Percentiles rank a stretch among this genome's conserved stretches.
These are phyloP conservation scores for Tulasnella sp. DNA, from an alignment of 768 basidiomycete genomes.

Conservation along the genomic window DNA sequence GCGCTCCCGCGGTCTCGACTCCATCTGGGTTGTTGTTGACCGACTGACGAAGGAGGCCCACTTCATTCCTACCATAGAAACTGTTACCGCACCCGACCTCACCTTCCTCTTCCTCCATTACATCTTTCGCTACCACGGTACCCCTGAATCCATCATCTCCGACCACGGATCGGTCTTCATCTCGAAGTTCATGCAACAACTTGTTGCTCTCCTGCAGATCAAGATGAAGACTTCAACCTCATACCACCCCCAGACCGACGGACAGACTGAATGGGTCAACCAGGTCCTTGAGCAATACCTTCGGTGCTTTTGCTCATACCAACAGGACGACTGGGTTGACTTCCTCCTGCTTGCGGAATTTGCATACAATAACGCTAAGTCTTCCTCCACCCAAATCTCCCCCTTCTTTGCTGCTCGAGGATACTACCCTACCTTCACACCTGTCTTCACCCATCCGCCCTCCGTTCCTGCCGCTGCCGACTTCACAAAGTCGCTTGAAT, in stretches of 20 bases:
- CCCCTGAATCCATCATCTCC: slow-evolving; percentile 9
- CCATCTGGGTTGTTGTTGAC: slow-evolving; percentile 17
- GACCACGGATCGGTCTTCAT: slow-evolving; percentile 11
- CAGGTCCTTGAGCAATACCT: slow-evolving; percentile 25
- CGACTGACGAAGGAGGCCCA: slow-evolving; percentile 15
- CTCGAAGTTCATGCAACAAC: slow-evolving; percentile 11
- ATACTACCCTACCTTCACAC: slow-evolving; percentile 7
- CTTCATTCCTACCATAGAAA: slow-evolving; percentile 26
- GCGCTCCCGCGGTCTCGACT: not conserved
- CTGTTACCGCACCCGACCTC: slow-evolving; percentile 26
- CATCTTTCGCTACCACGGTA: slow-evolving; percentile 23
- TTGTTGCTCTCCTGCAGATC: not conserved
- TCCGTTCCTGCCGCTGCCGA: slow-evolving; percentile 28
- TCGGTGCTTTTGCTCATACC: slow-evolving; percentile 20
- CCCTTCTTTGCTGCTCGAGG: slow-evolving; percentile 21
- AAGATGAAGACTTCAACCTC: not conserved
- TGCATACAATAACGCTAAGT: slow-evolving; percentile 23
- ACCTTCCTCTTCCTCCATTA: slow-evolving; percentile 31
- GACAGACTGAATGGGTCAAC: slow-evolving; percentile 26
- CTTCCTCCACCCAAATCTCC: slow-evolving; percentile 17
- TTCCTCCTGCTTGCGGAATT: slow-evolving; percentile 23
- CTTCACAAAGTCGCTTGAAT: slow-evolving; percentile 23
- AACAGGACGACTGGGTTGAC: slow-evolving; percentile 23
- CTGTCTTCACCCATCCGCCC: slow-evolving; percentile 4
- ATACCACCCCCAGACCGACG: slow-evolving; percentile 23